phyloP scores from a whole-genome alignment of 1,284 basidiomycete species.

The Microbotryomycetes sp. region DNA sequence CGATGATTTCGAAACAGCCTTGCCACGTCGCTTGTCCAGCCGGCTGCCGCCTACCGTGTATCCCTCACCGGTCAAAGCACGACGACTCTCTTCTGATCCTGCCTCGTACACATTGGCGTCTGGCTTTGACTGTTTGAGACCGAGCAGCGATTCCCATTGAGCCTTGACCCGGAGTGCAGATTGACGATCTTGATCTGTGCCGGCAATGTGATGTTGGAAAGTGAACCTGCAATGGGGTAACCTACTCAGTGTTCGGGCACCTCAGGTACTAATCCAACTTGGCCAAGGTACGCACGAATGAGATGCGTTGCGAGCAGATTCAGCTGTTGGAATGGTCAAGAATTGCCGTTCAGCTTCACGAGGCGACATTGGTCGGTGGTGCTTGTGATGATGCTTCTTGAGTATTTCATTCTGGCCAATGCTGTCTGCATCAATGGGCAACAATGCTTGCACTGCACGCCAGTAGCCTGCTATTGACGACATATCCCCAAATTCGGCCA shows the following conservation, averaged over 20 bases:
- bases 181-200: conserved; percentile 28
- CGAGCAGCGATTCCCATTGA: conserved; percentile 32
- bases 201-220: conserved; percentile 31
- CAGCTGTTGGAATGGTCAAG: conserved; percentile 3
- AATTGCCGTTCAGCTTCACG: neutral
- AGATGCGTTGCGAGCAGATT: conserved; percentile 2
- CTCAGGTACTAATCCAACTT: neutral
- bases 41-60: neutral
- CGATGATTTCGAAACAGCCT: neutral
- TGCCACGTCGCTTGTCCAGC: neutral
- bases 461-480: neutral
- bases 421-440: too few species aligned
- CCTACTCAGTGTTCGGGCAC: too few species aligned
- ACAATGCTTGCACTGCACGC: too few species aligned
- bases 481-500: too few species aligned
- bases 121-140: conserved; percentile 8
- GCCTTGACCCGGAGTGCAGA: conserved; percentile 29
- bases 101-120: conserved; percentile 30
- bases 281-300: conserved; percentile 7
- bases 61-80: conserved; percentile 9
- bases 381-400: too few species aligned
- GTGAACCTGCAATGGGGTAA: conserved; percentile 20
- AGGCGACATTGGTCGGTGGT: too few species aligned
- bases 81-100: conserved; percentile 21
- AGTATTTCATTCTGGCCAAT: too few species aligned